Evolutionary conservation across 2,329 filamentous ascomycete genomes (phyloP).

Genomic region (Colletotrichum sp.): DNA sequence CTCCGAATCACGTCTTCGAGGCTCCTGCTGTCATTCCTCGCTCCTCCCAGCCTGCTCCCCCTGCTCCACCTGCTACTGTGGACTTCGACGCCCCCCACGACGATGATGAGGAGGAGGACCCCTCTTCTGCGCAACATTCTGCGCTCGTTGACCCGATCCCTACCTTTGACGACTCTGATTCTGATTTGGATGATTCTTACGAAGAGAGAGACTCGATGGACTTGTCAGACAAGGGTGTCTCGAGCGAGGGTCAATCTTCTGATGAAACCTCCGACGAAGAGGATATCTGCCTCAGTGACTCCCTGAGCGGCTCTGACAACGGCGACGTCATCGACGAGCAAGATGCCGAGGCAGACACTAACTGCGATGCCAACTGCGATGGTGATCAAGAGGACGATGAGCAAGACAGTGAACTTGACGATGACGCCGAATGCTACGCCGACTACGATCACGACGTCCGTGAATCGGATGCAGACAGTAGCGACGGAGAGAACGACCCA

Average conservation of each 20-base stretch:
- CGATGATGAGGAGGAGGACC: not conserved
- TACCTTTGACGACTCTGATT: not conserved
- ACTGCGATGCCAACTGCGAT: not conserved
- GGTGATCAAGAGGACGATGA: not conserved
- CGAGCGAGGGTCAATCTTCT: not conserved
- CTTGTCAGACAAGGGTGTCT: not conserved
- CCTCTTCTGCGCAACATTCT: not conserved
- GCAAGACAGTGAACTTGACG: not conserved
- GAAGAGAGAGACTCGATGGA: not conserved
- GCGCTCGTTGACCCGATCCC: not conserved
- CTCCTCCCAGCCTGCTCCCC: not conserved
- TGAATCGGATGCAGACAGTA: not conserved
- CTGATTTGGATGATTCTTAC: not conserved
- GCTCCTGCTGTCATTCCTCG: not conserved
- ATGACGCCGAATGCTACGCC: not conserved
- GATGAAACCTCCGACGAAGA: not conserved
- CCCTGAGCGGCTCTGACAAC: constrained; percentile 26
- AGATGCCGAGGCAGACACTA: constrained; percentile 14
- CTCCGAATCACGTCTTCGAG: not conserved
- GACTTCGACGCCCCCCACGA: constrained; percentile 6
- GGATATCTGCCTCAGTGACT: constrained; percentile 5
- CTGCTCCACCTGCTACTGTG: not conserved
- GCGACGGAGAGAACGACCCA: not conserved
- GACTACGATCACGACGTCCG: not conserved
- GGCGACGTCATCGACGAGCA: constrained; percentile 36